Evolutionary conservation across 2,329 filamentous ascomycete genomes (phyloP), one percentile per base, ranked within the genome.

Genomic region (Grosmannia huntii): DNA sequence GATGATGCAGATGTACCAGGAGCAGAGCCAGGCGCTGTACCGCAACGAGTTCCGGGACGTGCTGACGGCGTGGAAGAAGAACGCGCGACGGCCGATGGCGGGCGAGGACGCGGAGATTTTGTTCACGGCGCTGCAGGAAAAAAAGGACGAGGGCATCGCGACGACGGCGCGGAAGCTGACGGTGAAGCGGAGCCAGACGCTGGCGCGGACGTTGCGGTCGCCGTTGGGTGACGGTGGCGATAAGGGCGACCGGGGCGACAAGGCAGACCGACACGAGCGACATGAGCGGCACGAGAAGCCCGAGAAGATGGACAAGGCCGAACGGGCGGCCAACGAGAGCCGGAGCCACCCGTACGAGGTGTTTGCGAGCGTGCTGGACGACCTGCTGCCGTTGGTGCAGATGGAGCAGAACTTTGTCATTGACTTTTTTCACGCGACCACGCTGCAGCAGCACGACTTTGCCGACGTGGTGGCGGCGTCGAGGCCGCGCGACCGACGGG

Each of bases 371-470:
- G 83, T 89, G 14, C 73, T 96, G 61, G 87, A 94, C 59, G 90
- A 96, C 66, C 82, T 94, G 62, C 74, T 91, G 51, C 89, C 87
- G 6, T 78, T 95, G 58, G 84, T 96, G 60, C 85, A 90, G 64
- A 91, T 92, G 69, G 94, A 99, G 72, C 92, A 99, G 69, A 97
- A 96, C 68, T 99, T 97, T 68, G 78, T 96, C 54, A 85, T 96
- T n/a, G 90, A 95, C 65, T 94, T 96, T 70, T 97, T 97, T 79
- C 92, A 97, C 65, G 83, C 94, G 28, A 89, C 87, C n/a, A 95
- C 90, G 2, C 77, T 92, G 31, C 86, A 90, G 65, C 85, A 84
- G 41, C 73, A 81, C 19, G 91, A 96, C 67, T 97, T 96, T 67
- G 79, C 87, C 1, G 94, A 97, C 63, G 80, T 86, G 3, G 86